Evolutionary conservation across 768 basidiomycete species (phyloP).

Genomic region (Rickenella mellea): DNA sequence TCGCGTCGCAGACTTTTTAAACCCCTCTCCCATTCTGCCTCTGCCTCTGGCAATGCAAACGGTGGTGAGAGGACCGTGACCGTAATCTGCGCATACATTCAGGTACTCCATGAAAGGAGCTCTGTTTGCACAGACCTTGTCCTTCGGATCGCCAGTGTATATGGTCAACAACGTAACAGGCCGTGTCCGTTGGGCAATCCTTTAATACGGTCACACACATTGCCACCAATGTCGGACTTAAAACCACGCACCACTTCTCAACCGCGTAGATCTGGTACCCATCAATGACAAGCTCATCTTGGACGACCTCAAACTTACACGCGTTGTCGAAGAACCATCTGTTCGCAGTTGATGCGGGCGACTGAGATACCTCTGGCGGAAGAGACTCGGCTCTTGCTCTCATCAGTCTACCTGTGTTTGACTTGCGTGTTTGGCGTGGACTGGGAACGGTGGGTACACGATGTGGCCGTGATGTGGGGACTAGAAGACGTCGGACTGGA

Average conservation of each 20-base stretch:
- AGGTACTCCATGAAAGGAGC: conserved; percentile 2
- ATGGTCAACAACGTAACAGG: conserved; percentile 57
- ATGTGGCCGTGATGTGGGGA: too few species aligned
- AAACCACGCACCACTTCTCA: conserved; percentile 60
- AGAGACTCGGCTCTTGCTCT: conserved; percentile 24
- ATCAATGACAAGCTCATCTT: conserved; percentile 37
- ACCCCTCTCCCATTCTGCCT: conserved; percentile 54
- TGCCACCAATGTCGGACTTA: background rate
- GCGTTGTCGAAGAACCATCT: conserved; percentile 37
- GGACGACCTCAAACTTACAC: conserved; percentile 38
- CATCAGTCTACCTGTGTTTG: conserved; percentile 17
- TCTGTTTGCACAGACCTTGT: conserved; percentile 35
- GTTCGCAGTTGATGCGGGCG: background rate
- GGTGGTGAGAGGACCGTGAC: conserved; percentile 47
- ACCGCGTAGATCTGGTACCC: conserved; percentile 83
- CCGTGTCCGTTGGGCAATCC: conserved; percentile 60
- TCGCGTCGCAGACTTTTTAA: conserved; percentile 55
- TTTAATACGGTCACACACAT: conserved; percentile 13
- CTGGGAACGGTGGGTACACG: too few species aligned
- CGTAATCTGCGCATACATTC: conserved; percentile 34
- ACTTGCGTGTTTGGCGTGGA: conserved; percentile 16
- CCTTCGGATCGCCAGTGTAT: conserved; percentile 64
- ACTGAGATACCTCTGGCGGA: conserved; percentile 10
- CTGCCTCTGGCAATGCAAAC: conserved; percentile 27
- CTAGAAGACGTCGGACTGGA: too few species aligned